phyloP scores from a whole-genome alignment of 305 asterid genomes.

The Fraxinus velutina region DNA sequence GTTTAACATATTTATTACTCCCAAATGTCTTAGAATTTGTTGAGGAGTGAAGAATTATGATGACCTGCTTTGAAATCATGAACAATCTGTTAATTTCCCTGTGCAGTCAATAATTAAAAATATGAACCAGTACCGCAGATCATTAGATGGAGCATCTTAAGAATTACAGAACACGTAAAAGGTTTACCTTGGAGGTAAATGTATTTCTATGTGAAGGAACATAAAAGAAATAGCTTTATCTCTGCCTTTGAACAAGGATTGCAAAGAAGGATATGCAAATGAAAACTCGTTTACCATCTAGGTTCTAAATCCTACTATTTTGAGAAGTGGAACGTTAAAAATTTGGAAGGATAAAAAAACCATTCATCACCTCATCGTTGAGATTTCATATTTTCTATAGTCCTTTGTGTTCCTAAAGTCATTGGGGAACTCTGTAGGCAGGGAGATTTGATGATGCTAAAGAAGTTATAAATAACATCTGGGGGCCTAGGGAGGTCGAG shows the following conservation, averaged over 20 bases:
- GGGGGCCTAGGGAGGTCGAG: constrained; percentile 67
- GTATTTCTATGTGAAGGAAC: neutral
- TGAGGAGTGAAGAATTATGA: neutral
- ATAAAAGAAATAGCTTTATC: neutral
- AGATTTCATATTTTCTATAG: constrained; percentile 2
- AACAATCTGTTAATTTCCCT: neutral
- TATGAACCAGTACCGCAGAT: neutral
- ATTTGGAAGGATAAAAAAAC: neutral
- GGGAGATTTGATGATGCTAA: constrained; percentile 68
- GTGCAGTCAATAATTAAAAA: neutral
- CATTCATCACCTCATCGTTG: neutral
- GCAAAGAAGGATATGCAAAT: neutral
- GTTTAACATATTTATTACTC: neutral
- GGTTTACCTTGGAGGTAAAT: neutral
- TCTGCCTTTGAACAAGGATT: neutral
- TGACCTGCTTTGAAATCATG: neutral
- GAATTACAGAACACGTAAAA: neutral
- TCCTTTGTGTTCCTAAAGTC: constrained; percentile 5
- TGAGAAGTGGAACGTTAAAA: neutral
- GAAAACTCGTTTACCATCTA: neutral
- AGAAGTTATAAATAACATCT: constrained; percentile 51
- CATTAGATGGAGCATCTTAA: neutral
- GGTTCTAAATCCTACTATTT: neutral
- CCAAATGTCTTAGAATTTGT: neutral
- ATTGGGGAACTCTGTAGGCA: constrained; percentile 39